These are phyloP conservation scores for Diplodia sapinea DNA, from an alignment of 2,329 filamentous ascomycete genomes.

Conservation along the genomic window DNA sequence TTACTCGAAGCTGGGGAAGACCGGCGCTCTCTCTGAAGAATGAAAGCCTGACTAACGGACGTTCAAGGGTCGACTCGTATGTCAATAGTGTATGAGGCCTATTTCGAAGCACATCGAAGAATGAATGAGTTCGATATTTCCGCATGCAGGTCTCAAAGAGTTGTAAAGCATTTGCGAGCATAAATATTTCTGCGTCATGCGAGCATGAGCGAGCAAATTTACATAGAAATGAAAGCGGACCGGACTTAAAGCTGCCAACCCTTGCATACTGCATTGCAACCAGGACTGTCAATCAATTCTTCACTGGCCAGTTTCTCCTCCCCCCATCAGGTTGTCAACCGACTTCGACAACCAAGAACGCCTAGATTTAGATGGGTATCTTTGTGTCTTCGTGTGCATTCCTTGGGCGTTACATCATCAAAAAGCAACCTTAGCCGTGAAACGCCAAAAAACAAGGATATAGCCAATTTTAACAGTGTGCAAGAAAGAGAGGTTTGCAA, in stretches of 20 bases:
- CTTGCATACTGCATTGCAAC: slow-evolving; percentile 5
- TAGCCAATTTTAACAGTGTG: slow-evolving; percentile 19
- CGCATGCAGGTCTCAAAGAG: not conserved
- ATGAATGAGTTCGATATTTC: not conserved
- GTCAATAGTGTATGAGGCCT: not conserved
- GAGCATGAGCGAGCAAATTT: not conserved
- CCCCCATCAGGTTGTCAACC: not conserved
- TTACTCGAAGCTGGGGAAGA: not conserved
- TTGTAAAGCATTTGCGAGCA: not conserved
- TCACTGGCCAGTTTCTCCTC: not conserved
- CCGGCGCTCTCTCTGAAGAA: not conserved
- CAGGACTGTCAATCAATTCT: not conserved
- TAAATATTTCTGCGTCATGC: not conserved
- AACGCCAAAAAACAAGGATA: slow-evolving; percentile 8
- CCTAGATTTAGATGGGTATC: slow-evolving; percentile 27
- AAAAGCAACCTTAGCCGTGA: slow-evolving; percentile 1
- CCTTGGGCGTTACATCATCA: slow-evolving; percentile 14
- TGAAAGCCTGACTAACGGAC: not conserved
- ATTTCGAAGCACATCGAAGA: not conserved
- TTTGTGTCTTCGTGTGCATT: slow-evolving; percentile 10
- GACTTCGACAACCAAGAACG: slow-evolving; percentile 16
- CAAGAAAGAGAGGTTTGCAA: slow-evolving; percentile 6
- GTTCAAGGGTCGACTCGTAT: not conserved
- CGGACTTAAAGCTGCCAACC: not conserved
- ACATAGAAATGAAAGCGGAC: not conserved